A percentile compares a stretch with the other conserved stretches of the same genome.
phyloP scores from a whole-genome alignment of 495 filamentous ascomycete species.

The Penicillium arizonense region DNA sequence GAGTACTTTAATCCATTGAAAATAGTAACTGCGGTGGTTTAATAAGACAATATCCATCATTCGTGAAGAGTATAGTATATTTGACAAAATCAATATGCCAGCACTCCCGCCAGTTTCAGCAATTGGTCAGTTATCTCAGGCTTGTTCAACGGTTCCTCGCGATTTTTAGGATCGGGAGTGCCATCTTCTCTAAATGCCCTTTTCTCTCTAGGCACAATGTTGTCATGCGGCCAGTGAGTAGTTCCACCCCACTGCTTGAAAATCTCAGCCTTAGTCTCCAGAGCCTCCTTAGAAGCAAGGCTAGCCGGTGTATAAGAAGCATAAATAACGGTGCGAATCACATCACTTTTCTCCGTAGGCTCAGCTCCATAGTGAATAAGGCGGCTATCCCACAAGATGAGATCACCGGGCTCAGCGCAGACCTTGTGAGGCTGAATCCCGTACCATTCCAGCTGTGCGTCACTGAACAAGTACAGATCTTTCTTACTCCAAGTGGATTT shows the following conservation, averaged over 20 bases:
- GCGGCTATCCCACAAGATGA: slow-evolving; percentile 35
- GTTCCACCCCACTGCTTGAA: slow-evolving; percentile 22
- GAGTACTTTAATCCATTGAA: no score
- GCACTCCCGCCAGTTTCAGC: slow-evolving; percentile 7
- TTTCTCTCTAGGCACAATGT: slow-evolving; percentile 5
- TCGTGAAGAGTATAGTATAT: no score
- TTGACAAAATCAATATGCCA: background rate
- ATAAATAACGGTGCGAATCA: slow-evolving; percentile 25
- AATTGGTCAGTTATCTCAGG: slow-evolving; percentile 7
- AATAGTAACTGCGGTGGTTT: no score
- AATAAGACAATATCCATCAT: no score
- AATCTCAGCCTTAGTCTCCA: slow-evolving; percentile 20
- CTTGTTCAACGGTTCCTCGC: slow-evolving; percentile 9
- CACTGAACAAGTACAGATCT: background rate
- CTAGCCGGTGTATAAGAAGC: slow-evolving; percentile 29
- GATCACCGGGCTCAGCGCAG: slow-evolving; percentile 28
- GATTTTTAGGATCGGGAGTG: background rate
- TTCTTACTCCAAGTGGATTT: background rate
- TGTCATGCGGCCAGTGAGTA: slow-evolving; percentile 35
- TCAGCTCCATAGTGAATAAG: slow-evolving; percentile 23
- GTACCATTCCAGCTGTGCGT: background rate
- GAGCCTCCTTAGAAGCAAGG: slow-evolving; percentile 21
- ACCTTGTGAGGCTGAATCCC: slow-evolving; percentile 25
- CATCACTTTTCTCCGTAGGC: slow-evolving; percentile 8
- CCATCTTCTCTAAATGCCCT: background rate